Conservation (phyloP, 2,329 filamentous ascomycete species). For the Clonostachys chloroleuca region DNA sequence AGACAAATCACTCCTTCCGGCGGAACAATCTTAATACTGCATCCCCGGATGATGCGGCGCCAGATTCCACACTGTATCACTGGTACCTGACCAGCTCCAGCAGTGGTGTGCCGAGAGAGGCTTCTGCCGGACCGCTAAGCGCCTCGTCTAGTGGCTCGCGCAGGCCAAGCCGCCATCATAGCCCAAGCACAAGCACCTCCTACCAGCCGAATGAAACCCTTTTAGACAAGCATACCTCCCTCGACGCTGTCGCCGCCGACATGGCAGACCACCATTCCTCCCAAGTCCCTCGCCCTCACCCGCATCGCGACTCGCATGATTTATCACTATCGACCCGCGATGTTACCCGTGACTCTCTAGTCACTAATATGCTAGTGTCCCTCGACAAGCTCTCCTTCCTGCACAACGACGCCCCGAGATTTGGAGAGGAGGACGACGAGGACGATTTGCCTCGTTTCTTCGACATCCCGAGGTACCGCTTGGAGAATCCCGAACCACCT, state of each 20-base stretch:
- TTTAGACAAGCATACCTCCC: slow-evolving; percentile 12
- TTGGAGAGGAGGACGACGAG: slow-evolving; percentile 18
- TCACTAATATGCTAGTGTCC: slow-evolving; percentile 92
- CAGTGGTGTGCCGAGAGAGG: too few species aligned
- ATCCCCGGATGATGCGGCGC: too few species aligned
- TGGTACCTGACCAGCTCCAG: too few species aligned
- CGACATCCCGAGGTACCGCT: slow-evolving; percentile 6
- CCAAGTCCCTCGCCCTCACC: slow-evolving; percentile 12
- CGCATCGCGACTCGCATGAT: slow-evolving; percentile 69
- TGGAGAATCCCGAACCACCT: slow-evolving; percentile 24
- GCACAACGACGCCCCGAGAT: slow-evolving; percentile 7
- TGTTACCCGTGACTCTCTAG: slow-evolving; percentile 82
- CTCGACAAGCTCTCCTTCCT: slow-evolving; percentile 71
- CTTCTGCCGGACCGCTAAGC: neutral
- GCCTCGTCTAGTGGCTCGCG: neutral
- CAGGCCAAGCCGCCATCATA: neutral
- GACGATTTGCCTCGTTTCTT: slow-evolving; percentile 8
- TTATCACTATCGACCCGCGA: slow-evolving; percentile 73
- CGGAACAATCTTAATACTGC: too few species aligned
- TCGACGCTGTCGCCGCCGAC: slow-evolving; percentile 4
- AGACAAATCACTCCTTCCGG: too few species aligned
- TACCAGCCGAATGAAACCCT: slow-evolving; percentile 11
- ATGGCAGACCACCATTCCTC: slow-evolving; percentile 16
- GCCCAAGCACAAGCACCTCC: neutral
- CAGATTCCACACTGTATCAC: too few species aligned